Conservation (phyloP, 192 early-diverging fungal species). For the Borealophlyctis nickersoniae region DNA sequence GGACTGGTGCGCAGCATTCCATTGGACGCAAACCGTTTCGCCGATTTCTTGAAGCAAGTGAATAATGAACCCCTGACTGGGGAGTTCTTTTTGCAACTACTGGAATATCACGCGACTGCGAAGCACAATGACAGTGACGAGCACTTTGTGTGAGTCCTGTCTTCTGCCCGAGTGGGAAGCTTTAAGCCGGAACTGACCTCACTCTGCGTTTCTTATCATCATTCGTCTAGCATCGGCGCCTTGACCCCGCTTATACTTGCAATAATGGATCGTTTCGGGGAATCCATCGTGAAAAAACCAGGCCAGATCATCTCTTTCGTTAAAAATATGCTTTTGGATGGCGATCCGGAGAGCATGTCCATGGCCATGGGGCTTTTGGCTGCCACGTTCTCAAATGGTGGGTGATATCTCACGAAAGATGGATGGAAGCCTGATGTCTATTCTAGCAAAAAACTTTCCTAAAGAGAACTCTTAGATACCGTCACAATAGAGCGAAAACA, state of each 20-base stretch:
- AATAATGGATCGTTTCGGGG: conserved; percentile 70
- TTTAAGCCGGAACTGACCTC: not conserved
- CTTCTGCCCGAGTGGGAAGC: not conserved
- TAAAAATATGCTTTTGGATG: conserved; percentile 24
- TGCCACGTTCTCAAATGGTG: conserved; percentile 18
- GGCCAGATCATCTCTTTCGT: conserved; percentile 62
- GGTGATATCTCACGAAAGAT: conserved; percentile 3
- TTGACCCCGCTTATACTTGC: conserved; percentile 58
- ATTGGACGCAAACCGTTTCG: conserved; percentile 59
- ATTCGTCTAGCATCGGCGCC: no score
- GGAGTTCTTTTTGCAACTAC: conserved; percentile 71
- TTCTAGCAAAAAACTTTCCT: no score
- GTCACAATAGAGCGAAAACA: conserved; percentile 5
- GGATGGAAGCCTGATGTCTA: no score
- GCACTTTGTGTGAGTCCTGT: not conserved
- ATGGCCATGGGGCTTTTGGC: conserved; percentile 18
- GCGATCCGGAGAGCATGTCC: conserved; percentile 19
- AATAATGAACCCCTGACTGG: conserved; percentile 59
- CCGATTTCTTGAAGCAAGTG: conserved; percentile 59
- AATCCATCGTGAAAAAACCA: conserved; percentile 70
- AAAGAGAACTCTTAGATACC: not conserved
- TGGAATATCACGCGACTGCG: conserved; percentile 67
- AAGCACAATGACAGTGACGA: conserved; percentile 31
- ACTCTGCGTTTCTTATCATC: not conserved
- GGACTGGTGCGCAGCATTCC: no score